Conservation (phyloP, 805 yeast species). For the Diddensiella santjacobensis region DNA sequence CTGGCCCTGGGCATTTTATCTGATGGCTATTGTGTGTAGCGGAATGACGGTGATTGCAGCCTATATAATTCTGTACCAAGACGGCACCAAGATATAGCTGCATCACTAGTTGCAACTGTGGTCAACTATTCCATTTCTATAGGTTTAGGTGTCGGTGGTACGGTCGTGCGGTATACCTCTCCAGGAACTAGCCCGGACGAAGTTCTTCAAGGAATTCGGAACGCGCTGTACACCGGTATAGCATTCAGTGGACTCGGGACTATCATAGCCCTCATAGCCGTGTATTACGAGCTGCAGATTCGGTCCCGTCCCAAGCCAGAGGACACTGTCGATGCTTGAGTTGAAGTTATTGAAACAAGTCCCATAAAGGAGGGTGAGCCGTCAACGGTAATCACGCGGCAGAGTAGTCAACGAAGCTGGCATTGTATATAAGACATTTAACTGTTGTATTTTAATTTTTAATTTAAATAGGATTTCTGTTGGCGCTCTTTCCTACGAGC, state of each 20-base stretch:
- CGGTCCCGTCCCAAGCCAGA: too few species aligned
- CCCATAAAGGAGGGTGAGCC: too few species aligned
- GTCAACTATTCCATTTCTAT: slow-evolving; percentile 68
- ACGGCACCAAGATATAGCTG: slow-evolving; percentile 73
- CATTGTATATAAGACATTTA: too few species aligned
- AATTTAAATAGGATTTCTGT: too few species aligned
- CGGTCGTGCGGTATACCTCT: slow-evolving; percentile 48
- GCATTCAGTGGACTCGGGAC: slow-evolving; percentile 56
- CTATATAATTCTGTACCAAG: slow-evolving; percentile 41
- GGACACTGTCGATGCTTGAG: too few species aligned
- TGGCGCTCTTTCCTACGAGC: too few species aligned
- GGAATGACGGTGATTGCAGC: slow-evolving; percentile 29
- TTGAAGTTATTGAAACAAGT: too few species aligned
- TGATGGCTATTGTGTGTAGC: slow-evolving; percentile 40
- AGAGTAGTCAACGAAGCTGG: too few species aligned
- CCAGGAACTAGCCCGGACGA: slow-evolving; percentile 5
- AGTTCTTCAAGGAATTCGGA: slow-evolving; percentile 47
- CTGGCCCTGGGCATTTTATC: slow-evolving; percentile 62
- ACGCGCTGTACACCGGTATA: slow-evolving; percentile 57
- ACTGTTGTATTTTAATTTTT: too few species aligned
- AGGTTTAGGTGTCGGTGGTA: slow-evolving; percentile 66
- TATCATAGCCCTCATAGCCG: too few species aligned
- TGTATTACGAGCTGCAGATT: too few species aligned
- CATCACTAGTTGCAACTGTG: slow-evolving; percentile 64
- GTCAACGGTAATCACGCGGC: too few species aligned